phyloP scores from a whole-genome alignment of 2,329 filamentous ascomycete species.

The Claviceps sp. region DNA sequence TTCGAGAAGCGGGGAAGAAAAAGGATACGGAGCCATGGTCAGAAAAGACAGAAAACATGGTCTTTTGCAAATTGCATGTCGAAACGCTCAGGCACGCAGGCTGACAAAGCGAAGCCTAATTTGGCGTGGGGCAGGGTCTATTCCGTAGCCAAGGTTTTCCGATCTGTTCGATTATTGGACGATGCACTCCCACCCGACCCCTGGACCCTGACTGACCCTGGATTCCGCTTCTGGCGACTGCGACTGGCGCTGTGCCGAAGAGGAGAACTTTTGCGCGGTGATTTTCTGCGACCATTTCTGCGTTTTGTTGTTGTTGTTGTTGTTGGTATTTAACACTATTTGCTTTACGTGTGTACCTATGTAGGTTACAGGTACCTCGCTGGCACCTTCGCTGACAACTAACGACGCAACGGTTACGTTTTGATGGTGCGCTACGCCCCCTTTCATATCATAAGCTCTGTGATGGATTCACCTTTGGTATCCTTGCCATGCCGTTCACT shows the following conservation, averaged over 20 bases:
- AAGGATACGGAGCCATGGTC: neutral
- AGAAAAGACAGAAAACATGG: neutral
- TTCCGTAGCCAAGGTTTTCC: constrained; percentile 5
- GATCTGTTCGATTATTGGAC: constrained; percentile 26
- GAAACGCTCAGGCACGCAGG: neutral
- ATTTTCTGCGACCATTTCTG: neutral
- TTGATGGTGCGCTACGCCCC: neutral
- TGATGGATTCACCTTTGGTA: neutral
- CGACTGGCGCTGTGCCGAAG: neutral
- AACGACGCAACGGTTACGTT: neutral
- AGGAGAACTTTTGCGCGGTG: neutral
- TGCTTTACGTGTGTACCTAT: too few species aligned
- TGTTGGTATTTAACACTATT: too few species aligned
- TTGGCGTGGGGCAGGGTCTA: neutral
- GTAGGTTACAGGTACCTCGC: too few species aligned
- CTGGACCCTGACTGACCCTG: constrained; percentile 17
- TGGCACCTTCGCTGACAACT: too few species aligned
- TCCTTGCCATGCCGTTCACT: neutral
- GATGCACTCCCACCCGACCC: constrained; percentile 5
- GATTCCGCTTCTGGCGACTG: constrained; percentile 3
- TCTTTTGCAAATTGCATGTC: neutral
- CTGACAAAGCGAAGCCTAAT: neutral
- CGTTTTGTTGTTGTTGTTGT: too few species aligned
- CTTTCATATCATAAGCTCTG: neutral
- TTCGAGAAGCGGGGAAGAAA: constrained; percentile 6